Percentiles rank a stretch among this genome's conserved stretches.
Evolutionary conservation across 2,329 filamentous ascomycete species (phyloP).

Genomic region (Daldinia sp.): DNA sequence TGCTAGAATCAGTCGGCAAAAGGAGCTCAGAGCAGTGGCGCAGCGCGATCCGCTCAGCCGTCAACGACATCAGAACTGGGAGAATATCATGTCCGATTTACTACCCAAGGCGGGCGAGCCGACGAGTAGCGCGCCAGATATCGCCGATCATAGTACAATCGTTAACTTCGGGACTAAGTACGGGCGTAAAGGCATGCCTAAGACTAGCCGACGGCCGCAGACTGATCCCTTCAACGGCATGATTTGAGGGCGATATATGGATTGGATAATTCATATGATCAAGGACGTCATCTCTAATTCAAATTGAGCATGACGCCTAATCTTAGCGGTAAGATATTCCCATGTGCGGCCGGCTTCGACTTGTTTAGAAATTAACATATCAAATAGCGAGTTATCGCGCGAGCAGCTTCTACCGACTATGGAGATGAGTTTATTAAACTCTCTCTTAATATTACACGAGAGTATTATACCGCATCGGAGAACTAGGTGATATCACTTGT

Average conservation of each 20-base stretch:
- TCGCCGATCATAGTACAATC: conserved; percentile 73
- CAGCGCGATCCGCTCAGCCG: conserved; percentile 65
- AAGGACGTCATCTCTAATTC: background rate
- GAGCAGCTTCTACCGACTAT: background rate
- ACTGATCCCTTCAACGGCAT: conserved; percentile 21
- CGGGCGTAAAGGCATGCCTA: conserved; percentile 65
- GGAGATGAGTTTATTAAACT: background rate
- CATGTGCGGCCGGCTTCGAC: background rate
- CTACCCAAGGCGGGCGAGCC: conserved; percentile 54
- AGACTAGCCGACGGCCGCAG: conserved; percentile 56
- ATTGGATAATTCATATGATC: background rate
- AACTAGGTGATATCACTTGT: background rate
- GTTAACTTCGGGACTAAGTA: conserved; percentile 69
- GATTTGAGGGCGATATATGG: background rate
- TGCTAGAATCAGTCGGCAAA: conserved; percentile 73
- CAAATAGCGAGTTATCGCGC: background rate
- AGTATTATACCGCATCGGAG: background rate
- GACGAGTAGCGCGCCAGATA: conserved; percentile 59
- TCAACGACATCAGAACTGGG: conserved; percentile 70
- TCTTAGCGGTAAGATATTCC: background rate
- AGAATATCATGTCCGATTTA: conserved; percentile 69
- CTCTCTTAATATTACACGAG: background rate
- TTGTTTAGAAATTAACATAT: background rate
- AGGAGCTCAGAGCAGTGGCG: conserved; percentile 70
- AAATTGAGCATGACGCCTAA: background rate